These are phyloP conservation scores for Colletotrichum sp. DNA, from an alignment of 2,329 filamentous ascomycete genomes.

Conservation along the genomic window DNA sequence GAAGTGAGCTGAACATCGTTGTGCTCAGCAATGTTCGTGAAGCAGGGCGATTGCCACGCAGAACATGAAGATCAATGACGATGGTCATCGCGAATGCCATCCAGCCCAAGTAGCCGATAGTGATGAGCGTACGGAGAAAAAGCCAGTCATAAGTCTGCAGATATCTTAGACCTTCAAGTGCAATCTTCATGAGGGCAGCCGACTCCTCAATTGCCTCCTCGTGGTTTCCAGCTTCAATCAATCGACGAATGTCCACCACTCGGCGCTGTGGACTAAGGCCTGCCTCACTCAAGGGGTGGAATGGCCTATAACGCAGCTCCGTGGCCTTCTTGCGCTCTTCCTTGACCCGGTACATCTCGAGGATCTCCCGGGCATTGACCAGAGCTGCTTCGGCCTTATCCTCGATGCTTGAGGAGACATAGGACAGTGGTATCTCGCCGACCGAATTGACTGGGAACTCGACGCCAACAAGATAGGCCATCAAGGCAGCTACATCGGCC, in stretches of 20 bases:
- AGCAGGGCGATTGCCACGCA: slow-evolving; percentile 71
- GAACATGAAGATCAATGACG: slow-evolving; percentile 85
- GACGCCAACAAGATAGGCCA: slow-evolving; percentile 88
- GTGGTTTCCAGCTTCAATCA: slow-evolving; percentile 70
- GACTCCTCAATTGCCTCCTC: slow-evolving; percentile 83
- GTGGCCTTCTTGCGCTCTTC: slow-evolving; percentile 81
- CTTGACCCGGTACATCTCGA: slow-evolving; percentile 97
- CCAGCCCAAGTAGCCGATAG: slow-evolving; percentile 92
- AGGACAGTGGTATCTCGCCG: slow-evolving; percentile 86
- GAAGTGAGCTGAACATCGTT: slow-evolving; percentile 74
- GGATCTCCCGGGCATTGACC: slow-evolving; percentile 82
- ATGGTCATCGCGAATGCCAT: slow-evolving; percentile 90
- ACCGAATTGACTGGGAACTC: slow-evolving; percentile 97
- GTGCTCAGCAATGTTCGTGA: slow-evolving; percentile 65
- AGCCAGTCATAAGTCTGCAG: slow-evolving; percentile 99
- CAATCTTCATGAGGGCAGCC: slow-evolving; percentile 75
- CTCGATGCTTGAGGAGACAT: slow-evolving; percentile 71
- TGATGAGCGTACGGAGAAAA: slow-evolving; percentile 88
- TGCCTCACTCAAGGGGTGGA: slow-evolving; percentile 68
- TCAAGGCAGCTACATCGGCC: slow-evolving; percentile 91
- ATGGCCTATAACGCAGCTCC: slow-evolving; percentile 80
- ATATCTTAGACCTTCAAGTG: slow-evolving; percentile 85
- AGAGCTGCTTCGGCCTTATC: slow-evolving; percentile 86
- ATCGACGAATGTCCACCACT: slow-evolving; percentile 67
- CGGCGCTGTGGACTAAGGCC: slow-evolving; percentile 69